Conservation (phyloP, 768 basidiomycete species). For the Kwoniella bestiolae region DNA sequence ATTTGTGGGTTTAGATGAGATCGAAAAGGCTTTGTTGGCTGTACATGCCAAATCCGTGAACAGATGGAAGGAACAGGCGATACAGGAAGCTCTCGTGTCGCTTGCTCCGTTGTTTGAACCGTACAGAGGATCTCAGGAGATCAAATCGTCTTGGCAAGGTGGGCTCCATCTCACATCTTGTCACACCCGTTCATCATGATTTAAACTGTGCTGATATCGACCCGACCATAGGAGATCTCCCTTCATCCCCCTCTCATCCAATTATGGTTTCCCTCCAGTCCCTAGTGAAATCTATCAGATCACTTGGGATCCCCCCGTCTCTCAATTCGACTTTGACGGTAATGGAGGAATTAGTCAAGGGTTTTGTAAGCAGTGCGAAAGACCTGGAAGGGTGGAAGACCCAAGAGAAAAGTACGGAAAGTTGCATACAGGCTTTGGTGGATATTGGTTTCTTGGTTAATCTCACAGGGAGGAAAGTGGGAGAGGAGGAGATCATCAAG, state of each 20-base stretch:
- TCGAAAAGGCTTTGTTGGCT: background rate
- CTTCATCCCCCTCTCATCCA: constrained; percentile 32
- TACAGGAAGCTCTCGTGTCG: constrained; percentile 25
- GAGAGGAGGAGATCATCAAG: constrained; percentile 21
- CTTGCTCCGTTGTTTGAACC: constrained; percentile 37
- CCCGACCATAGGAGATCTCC: constrained; percentile 25
- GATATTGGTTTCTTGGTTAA: constrained; percentile 44
- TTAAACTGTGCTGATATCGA: no score
- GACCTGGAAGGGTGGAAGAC: constrained; percentile 39
- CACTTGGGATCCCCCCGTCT: constrained; percentile 39
- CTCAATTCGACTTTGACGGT: constrained; percentile 11
- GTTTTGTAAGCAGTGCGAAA: constrained; percentile 29
- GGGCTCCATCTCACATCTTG: constrained; percentile 3
- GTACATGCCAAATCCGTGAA: constrained; percentile 33
- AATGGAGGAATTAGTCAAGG: constrained; percentile 26
- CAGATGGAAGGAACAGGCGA: constrained; percentile 31
- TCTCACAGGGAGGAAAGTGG: constrained; percentile 24
- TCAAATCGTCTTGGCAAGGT: constrained; percentile 48
- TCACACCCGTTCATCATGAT: background rate
- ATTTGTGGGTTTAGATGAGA: no score
- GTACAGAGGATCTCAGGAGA: constrained; percentile 25
- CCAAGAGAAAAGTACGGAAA: constrained; percentile 6
- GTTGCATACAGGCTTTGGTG: constrained; percentile 32
- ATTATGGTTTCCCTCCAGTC: constrained; percentile 39
- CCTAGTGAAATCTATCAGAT: constrained; percentile 28